Evolutionary conservation across 129 eudicot genomes (phyloP).

Genomic region (Rutidosis leptorrhynchoides): DNA sequence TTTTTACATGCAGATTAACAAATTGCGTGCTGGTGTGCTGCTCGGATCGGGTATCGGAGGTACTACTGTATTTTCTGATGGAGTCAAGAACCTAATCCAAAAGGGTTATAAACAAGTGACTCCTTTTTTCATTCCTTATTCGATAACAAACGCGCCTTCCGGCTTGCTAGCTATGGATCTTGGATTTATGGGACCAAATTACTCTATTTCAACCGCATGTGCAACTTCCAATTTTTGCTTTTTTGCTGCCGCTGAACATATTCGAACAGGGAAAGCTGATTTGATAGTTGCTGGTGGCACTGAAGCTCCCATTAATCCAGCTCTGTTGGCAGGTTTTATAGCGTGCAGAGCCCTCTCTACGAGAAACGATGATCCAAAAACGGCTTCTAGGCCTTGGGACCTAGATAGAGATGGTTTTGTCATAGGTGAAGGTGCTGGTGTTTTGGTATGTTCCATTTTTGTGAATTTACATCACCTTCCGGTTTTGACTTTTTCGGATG

Average conservation of each 20-base stretch:
- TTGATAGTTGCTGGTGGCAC: conserved; percentile 97
- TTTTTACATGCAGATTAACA: conserved; percentile 59
- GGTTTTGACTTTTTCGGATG: background rate
- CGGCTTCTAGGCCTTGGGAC: conserved; percentile 98
- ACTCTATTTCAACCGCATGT: too few relatives aligned
- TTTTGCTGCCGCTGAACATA: conserved; percentile 94
- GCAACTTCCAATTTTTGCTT: conserved; percentile 94
- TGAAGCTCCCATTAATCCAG: conserved; percentile 84
- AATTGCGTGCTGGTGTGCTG: conserved; percentile 74
- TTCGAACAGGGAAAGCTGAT: conserved; percentile 88
- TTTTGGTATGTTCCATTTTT: conserved; percentile 51
- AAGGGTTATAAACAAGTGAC: conserved; percentile 69
- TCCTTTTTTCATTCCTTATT: conserved; percentile 85
- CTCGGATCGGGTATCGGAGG: conserved; percentile 95
- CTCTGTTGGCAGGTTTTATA: conserved; percentile 85
- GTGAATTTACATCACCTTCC: background rate
- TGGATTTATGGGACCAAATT: conserved; percentile 94
- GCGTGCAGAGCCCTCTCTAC: conserved; percentile 90
- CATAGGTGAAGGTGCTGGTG: conserved; percentile 97
- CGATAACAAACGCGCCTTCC: conserved; percentile 90
- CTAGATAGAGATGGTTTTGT: conserved; percentile 88
- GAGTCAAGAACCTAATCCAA: conserved; percentile 63
- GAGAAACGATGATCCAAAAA: conserved; percentile 86
- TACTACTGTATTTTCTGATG: conserved; percentile 70
- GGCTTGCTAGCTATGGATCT: conserved; percentile 88